phyloP scores from a whole-genome alignment of 352 stramenopile species.

The Pythium plurisporium region DNA sequence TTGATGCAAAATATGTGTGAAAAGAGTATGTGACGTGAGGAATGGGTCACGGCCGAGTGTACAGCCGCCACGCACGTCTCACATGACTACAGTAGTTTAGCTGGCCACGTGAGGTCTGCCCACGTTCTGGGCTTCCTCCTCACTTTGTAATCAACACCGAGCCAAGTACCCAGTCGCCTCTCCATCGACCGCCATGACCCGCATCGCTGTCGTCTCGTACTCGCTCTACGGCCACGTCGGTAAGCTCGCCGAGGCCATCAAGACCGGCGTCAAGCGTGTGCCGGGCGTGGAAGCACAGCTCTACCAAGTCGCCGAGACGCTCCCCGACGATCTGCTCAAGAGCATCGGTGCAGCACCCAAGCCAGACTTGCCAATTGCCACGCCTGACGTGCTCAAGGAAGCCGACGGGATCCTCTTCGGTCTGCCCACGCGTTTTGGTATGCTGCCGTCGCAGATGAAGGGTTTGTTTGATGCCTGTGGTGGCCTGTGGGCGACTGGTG shows the following conservation, averaged over 20 bases:
- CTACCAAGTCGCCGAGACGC: constrained; percentile 57
- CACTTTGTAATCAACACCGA: not conserved
- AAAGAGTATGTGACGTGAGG: not conserved
- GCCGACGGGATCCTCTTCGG: constrained; percentile 76
- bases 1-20: not conserved
- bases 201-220: constrained; percentile 37
- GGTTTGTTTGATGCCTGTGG: constrained; percentile 65
- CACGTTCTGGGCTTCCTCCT: not conserved
- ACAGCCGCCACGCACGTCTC: too few relatives aligned
- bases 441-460: constrained; percentile 64
- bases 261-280: constrained; percentile 40
- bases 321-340: constrained; percentile 46
- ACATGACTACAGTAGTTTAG: too few relatives aligned
- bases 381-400: constrained; percentile 38
- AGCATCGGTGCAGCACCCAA: constrained; percentile 62
- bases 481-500: constrained; percentile 47
- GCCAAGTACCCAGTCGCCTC: too few relatives aligned
- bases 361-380: constrained; percentile 36
- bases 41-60: too few relatives aligned
- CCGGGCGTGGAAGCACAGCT: constrained; percentile 38
- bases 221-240: constrained; percentile 64
- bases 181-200: constrained; percentile 2
- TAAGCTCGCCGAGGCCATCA: constrained; percentile 47
- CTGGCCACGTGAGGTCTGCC: too few relatives aligned
- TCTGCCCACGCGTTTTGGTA: constrained; percentile 62